Base-by-base conservation (phyloP, 2,329 filamentous ascomycete genomes). In the Fusarium xyrophilum region DNA sequence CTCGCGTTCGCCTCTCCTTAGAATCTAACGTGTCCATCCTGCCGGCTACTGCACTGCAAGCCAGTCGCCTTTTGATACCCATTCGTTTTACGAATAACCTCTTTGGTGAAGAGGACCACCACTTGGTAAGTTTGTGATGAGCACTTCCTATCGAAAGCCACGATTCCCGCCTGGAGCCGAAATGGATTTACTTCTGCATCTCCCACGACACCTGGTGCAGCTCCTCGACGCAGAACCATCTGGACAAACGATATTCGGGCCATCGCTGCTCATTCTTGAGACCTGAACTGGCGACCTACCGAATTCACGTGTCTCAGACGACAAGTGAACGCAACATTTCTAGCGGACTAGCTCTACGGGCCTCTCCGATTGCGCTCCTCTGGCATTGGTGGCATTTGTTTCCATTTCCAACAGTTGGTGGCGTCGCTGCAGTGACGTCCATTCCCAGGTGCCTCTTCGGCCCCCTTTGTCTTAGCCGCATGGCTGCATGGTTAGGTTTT, bases 51-150 rank as follows among this genome's bases (percentile, higher is more conserved):
- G 71, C 68, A 65, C 65, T 74, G 71, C 70, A 65, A 75, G 72
- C 69, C 68, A 76, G 72, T 71, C 64, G 64, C 63, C 59, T 67
- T 69, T 71, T 69, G 65, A 75, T 70, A 66, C 70, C 71, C 64
- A 63, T 62, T 55, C 58, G 53, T 50, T 67, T 63, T 43, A 63
- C 65, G 59, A 68, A 65, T 56, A 57, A 44, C 62, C 61, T 72
- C 63, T 69, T 36, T 55, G 56, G 59, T 64, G 42, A 60, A 63
- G 67, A 68, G 61, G 64, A 65, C 51, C 59, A 60, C 59, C 48
- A 48, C 53, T 65, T 72, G 74, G 74, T 76, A 75, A 75, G 74
- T 76, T 27, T 51, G 52, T 52, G 21, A 47, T 61, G 60, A 60
- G 39, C 23, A 53, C 35, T 57, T 51, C 52, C 19, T 50, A 43